Conservation (phyloP, 139 green algal genomes). For the Chlamydomonas sp. region DNA sequence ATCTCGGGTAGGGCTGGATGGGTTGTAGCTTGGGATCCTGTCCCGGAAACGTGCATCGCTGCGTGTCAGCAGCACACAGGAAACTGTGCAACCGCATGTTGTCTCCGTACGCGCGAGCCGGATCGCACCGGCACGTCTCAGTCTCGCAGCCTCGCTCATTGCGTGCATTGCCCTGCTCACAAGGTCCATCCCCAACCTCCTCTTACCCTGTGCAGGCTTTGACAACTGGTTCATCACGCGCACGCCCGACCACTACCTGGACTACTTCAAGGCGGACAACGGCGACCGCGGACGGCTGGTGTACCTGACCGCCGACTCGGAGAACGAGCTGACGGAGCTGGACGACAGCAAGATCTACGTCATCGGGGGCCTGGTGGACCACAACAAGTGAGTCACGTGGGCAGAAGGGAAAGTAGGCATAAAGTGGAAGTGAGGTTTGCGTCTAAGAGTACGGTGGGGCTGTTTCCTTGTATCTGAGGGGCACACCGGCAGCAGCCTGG, state of each 20-base stretch:
- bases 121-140: no score
- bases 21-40: background rate
- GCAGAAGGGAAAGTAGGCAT: no score
- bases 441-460: no score
- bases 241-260: conserved; percentile 50
- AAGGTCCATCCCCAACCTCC: background rate
- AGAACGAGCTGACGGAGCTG: conserved; percentile 74
- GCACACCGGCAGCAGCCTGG: background rate
- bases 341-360: conserved; percentile 80
- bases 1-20: conserved; percentile 22
- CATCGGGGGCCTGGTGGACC: conserved; percentile 90
- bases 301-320: conserved; percentile 87
- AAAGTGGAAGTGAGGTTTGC: no score
- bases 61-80: background rate
- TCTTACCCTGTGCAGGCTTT: conserved; percentile 38
- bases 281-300: conserved; percentile 64
- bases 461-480: no score
- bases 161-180: no score
- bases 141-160: no score
- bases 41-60: background rate
- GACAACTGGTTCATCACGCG: conserved; percentile 68
- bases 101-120: no score
- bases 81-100: background rate
- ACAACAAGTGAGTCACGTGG: conserved; percentile 73
- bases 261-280: conserved; percentile 49